These are phyloP conservation scores for Ciborinia camelliae DNA, from an alignment of 2,329 filamentous ascomycete species.

Conservation along the genomic window DNA sequence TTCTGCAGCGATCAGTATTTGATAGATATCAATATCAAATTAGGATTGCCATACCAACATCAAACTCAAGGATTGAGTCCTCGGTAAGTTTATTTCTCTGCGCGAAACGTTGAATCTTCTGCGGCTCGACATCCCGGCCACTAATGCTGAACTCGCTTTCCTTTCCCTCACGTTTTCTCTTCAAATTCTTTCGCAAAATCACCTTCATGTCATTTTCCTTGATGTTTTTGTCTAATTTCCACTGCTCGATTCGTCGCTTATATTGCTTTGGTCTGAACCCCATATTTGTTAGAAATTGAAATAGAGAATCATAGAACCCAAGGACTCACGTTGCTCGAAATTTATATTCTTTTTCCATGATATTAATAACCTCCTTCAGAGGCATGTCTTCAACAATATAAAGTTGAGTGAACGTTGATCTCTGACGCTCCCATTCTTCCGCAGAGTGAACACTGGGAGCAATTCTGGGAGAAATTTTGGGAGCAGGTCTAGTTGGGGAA, in stretches of 20 bases:
- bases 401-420: neutral
- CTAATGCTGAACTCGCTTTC: neutral
- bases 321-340: neutral
- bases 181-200: neutral
- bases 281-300: neutral
- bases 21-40: neutral
- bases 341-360: neutral
- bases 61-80: neutral
- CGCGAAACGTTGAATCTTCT: neutral
- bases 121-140: neutral
- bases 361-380: neutral
- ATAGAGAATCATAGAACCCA: neutral
- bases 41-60: neutral
- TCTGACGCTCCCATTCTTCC: neutral
- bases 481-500: no score
- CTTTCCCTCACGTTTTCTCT: neutral
- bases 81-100: neutral
- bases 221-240: neutral
- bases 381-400: neutral
- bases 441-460: neutral
- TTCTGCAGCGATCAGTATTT: neutral
- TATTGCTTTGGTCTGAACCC: neutral
- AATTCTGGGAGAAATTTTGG: neutral
- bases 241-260: neutral
- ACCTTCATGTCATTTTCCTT: neutral